phyloP scores from a whole-genome alignment of 148 eudicot species.

The Rhododendron vialii region DNA sequence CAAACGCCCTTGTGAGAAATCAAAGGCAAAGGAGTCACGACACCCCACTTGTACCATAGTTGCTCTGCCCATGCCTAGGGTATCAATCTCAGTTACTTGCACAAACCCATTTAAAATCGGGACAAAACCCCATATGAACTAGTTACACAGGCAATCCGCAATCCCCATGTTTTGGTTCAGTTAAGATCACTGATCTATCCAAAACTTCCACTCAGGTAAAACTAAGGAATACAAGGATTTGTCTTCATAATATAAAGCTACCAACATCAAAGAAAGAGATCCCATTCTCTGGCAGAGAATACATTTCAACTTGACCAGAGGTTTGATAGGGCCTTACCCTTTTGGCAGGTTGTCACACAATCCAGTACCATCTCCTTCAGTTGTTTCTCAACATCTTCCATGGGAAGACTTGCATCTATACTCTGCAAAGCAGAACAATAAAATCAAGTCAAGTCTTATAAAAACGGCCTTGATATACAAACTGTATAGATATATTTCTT shows the following conservation, averaged over 20 bases:
- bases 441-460: neutral
- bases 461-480: neutral
- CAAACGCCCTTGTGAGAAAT: too few relatives aligned
- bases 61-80: too few relatives aligned
- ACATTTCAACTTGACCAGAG: constrained; percentile 12
- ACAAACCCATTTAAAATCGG: neutral
- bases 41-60: too few relatives aligned
- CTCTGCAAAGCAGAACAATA: constrained; percentile 31
- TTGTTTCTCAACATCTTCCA: constrained; percentile 77
- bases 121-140: neutral
- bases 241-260: neutral
- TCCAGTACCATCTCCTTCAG: constrained; percentile 43
- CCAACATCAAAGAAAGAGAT: neutral
- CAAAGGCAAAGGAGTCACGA: too few relatives aligned
- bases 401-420: constrained; percentile 63
- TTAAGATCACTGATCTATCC: neutral
- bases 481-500: neutral
- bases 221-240: neutral
- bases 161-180: neutral
- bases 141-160: neutral
- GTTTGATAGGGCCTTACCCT: constrained; percentile 18
- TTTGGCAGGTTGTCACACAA: constrained; percentile 29
- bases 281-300: neutral
- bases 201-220: neutral
- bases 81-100: neutral